phyloP scores from a whole-genome alignment of 768 basidiomycete species.

The Mycena crocata region DNA sequence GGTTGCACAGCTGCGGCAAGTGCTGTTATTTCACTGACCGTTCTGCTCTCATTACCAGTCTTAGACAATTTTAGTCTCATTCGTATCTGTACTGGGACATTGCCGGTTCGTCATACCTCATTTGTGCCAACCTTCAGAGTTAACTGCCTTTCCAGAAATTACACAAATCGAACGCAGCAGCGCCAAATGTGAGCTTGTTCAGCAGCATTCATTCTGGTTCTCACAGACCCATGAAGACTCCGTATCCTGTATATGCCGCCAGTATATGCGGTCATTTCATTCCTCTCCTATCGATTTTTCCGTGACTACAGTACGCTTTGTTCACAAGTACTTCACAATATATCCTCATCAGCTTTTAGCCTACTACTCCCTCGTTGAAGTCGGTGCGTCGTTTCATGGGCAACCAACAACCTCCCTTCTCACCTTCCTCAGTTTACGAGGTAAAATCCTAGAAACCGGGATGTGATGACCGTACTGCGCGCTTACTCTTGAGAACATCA shows the following conservation, averaged over 20 bases:
- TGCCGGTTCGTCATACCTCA: slow-evolving; percentile 62
- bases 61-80: slow-evolving; percentile 73
- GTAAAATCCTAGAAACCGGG: slow-evolving; percentile 50
- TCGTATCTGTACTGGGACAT: slow-evolving; percentile 66
- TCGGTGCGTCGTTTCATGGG: slow-evolving; percentile 45
- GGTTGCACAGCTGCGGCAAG: slow-evolving; percentile 62
- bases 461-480: background rate
- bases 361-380: slow-evolving; percentile 59
- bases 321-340: background rate
- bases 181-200: slow-evolving; percentile 74
- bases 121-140: background rate
- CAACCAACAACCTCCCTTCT: background rate
- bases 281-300: slow-evolving; percentile 88
- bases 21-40: slow-evolving; percentile 19
- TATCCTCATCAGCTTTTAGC: slow-evolving; percentile 22
- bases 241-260: slow-evolving; percentile 88
- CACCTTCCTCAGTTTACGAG: slow-evolving; percentile 68
- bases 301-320: slow-evolving; percentile 70
- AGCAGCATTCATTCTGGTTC: slow-evolving; percentile 8
- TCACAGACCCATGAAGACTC: slow-evolving; percentile 54
- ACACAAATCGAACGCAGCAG: slow-evolving; percentile 77
- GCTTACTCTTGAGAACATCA: slow-evolving; percentile 1
- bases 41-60: background rate
- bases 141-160: slow-evolving; percentile 64
- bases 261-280: slow-evolving; percentile 84